Conservation (phyloP, 345 rosid genomes). For the Nasturtium officinale region DNA sequence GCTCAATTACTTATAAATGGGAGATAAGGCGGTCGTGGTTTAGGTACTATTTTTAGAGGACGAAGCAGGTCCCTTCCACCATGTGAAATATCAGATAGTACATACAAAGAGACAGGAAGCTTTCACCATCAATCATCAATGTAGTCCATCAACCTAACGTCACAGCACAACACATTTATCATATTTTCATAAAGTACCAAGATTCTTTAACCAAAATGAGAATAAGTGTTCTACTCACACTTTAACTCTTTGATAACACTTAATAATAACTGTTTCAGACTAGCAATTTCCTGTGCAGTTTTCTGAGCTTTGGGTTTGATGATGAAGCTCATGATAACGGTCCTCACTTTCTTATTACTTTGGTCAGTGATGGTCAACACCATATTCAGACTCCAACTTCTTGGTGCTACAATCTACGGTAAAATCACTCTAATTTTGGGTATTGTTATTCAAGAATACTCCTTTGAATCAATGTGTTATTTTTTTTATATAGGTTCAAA, state of each 20-base stretch:
- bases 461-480: not conserved
- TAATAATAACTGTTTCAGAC: not conserved
- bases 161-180: not conserved
- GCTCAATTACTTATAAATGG: too few species aligned
- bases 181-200: not conserved
- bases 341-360: conserved; percentile 5
- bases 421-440: not conserved
- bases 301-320: conserved; percentile 4
- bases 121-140: conserved; percentile 1
- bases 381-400: conserved; percentile 2
- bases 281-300: not conserved
- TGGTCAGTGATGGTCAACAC: not conserved
- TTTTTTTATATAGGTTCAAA: not conserved
- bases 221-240: not conserved
- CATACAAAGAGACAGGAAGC: not conserved
- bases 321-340: conserved; percentile 16
- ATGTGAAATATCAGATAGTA: not conserved
- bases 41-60: not conserved
- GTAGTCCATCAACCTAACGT: not conserved
- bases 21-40: not conserved
- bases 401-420: conserved; percentile 6
- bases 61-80: not conserved
- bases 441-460: not conserved
- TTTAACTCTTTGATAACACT: not conserved
- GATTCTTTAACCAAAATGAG: not conserved